Percentiles rank a stretch among this genome's conserved stretches.
phyloP scores from a whole-genome alignment of 345 rosid species.

The Brassica cretica region DNA sequence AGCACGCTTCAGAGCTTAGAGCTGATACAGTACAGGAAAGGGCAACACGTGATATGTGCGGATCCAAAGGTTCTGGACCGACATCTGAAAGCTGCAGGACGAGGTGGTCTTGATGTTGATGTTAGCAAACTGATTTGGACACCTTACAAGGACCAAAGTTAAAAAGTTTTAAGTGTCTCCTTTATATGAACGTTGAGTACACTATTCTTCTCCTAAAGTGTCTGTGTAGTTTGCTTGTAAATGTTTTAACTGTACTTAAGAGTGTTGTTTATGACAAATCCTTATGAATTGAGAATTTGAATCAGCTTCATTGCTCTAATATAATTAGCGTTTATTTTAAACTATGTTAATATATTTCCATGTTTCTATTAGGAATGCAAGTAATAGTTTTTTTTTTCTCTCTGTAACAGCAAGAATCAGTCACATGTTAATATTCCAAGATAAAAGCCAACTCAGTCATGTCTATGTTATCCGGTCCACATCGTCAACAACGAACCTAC shows the following conservation, averaged over 20 bases:
- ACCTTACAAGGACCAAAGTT: background rate
- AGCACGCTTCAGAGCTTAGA: conserved; percentile 90
- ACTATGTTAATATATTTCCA: too few species aligned
- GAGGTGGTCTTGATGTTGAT: conserved; percentile 96
- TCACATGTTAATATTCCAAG: background rate
- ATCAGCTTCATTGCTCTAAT: conserved; percentile 2
- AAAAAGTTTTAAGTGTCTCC: background rate
- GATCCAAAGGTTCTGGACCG: conserved; percentile 96
- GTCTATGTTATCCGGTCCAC: conserved; percentile 18
- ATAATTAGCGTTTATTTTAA: too few species aligned
- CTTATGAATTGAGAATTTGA: background rate
- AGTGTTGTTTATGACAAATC: conserved; percentile 9
- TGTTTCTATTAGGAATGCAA: too few species aligned
- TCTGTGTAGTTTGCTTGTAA: background rate
- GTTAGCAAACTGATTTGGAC: conserved; percentile 55
- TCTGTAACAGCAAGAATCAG: background rate
- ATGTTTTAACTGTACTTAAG: conserved; percentile 4
- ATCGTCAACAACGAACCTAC: conserved; percentile 15
- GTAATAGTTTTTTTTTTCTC: too few species aligned
- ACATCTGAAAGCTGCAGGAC: conserved; percentile 93
- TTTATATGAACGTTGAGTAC: background rate
- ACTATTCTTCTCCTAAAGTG: background rate
- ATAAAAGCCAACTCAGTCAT: conserved; percentile 26
- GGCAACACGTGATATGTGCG: conserved; percentile 96
- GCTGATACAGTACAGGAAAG: conserved; percentile 91